phyloP scores from a whole-genome alignment of 305 asterid species.

The Petunia hybrid region DNA sequence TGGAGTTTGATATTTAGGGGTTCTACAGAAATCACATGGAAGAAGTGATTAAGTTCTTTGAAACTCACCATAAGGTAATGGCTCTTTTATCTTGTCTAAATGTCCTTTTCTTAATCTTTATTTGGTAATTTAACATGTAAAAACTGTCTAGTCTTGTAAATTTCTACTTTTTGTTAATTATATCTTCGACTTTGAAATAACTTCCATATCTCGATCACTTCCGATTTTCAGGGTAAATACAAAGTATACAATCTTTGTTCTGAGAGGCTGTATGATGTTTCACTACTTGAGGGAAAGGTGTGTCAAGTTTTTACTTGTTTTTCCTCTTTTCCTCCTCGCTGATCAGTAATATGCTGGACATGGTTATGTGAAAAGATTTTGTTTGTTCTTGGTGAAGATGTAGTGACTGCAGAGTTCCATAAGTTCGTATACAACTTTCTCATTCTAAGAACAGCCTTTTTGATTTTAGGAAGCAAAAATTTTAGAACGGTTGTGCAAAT shows the following conservation, averaged over 20 bases:
- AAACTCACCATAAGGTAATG: conserved; percentile 93
- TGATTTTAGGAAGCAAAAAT: no score
- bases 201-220: conserved; percentile 36
- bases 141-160: no score
- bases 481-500: no score
- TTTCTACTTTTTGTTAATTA: no score
- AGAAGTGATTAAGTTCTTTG: conserved; percentile 96
- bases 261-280: conserved; percentile 95
- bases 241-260: conserved; percentile 99
- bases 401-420: no score
- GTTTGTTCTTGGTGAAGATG: background rate
- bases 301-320: conserved; percentile 30
- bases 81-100: background rate
- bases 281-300: conserved; percentile 98
- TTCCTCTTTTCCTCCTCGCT: background rate
- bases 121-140: no score
- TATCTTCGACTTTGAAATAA: background rate
- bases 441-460: no score
- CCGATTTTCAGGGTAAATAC: conserved; percentile 79
- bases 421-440: no score
- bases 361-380: background rate
- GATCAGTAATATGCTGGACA: no score
- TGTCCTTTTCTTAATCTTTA: no score
- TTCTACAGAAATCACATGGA: conserved; percentile 99
- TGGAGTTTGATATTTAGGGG: conserved; percentile 62